phyloP scores from a whole-genome alignment of 75 land plant species.

The Sequoiadendron giganteum region DNA sequence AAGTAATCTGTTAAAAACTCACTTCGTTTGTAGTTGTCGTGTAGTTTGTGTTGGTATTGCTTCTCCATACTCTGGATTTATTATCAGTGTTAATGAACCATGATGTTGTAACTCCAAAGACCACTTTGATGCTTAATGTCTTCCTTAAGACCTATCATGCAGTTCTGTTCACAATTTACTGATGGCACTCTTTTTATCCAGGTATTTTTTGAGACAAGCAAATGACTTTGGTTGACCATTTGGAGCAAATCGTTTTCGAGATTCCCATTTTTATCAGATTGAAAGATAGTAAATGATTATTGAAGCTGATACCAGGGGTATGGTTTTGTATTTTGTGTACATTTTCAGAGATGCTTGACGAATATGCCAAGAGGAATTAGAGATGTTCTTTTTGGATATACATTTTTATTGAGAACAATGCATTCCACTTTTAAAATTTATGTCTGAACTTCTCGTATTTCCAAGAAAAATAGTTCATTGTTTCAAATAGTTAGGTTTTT shows the following conservation, averaged over 20 bases:
- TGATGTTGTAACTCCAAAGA: conserved; percentile 85
- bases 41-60: not conserved
- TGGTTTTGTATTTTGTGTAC: conserved; percentile 78
- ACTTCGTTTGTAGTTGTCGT: not conserved
- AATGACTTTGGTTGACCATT: not conserved
- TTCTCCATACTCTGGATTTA: conserved; percentile 47
- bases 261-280: not conserved
- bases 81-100: conserved; percentile 89
- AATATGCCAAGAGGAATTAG: conserved; percentile 42
- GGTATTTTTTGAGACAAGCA: conserved; percentile 74
- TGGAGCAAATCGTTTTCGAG: not conserved
- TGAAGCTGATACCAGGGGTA: conserved; percentile 80
- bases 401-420: not conserved
- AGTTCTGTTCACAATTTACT: conserved; percentile 49
- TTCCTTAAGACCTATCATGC: conserved; percentile 58
- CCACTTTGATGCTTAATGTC: conserved; percentile 76
- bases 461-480: not conserved
- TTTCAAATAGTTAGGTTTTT: not conserved
- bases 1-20: not conserved
- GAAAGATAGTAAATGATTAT: conserved; percentile 86
- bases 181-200: conserved; percentile 50
- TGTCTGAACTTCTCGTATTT: not conserved
- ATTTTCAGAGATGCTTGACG: conserved; percentile 78
- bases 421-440: not conserved
- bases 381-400: not conserved